Evolutionary conservation across 176 grass and related monocot genomes (phyloP).

Genomic region (Poa annua): DNA sequence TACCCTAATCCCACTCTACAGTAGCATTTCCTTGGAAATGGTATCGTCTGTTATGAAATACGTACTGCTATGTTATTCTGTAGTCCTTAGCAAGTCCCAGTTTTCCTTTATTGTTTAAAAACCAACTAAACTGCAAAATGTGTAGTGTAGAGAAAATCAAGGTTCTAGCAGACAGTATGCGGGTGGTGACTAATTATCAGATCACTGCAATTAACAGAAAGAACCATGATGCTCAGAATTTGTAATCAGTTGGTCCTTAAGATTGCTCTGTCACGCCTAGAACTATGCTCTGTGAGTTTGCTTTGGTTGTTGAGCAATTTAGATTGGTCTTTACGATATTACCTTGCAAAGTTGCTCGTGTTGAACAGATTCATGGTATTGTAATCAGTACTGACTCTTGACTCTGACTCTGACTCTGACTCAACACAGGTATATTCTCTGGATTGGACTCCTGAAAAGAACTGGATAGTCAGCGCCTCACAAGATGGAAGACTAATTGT

Average conservation of each 20-base stretch:
- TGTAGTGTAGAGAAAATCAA: not conserved
- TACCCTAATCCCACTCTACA: not conserved
- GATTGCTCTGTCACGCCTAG: slow-evolving; percentile 12
- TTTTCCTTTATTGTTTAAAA: slow-evolving; percentile 6
- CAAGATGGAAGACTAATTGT: slow-evolving; percentile 95
- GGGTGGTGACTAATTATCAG: not conserved
- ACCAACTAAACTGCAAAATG: not conserved
- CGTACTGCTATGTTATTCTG: not conserved
- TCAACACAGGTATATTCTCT: slow-evolving; percentile 87
- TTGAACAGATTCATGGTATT: slow-evolving; percentile 6
- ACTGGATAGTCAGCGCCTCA: slow-evolving; percentile 95
- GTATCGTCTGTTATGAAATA: slow-evolving; percentile 8
- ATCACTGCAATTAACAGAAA: not conserved
- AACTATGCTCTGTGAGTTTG: slow-evolving; percentile 21
- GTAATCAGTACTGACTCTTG: slow-evolving; percentile 38
- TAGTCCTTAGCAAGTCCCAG: not conserved
- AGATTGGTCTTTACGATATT: not conserved
- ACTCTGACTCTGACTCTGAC: slow-evolving; percentile 35
- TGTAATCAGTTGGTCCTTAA: not conserved
- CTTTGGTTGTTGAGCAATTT: slow-evolving; percentile 14
- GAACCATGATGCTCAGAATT: slow-evolving; percentile 7
- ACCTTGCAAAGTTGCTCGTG: not conserved
- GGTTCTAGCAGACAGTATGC: not conserved
- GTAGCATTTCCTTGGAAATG: not conserved
- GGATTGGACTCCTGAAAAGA: slow-evolving; percentile 98